Conservation (phyloP, 2,329 filamentous ascomycete species). For the Pseudogymnoascus sp. region DNA sequence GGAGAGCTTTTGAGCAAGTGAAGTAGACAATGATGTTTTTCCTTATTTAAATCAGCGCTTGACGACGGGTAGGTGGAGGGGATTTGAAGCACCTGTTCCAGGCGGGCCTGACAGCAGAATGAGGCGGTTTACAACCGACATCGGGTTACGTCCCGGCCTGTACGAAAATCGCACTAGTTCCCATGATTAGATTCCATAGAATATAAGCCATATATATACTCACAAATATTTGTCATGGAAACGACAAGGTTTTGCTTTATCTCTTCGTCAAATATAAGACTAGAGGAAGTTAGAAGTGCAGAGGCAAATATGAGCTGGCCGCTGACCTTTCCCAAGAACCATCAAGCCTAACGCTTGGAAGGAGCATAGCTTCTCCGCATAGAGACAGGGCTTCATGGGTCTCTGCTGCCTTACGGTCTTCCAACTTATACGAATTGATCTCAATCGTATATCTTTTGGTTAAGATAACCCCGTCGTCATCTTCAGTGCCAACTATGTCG, state of each 20-base stretch:
- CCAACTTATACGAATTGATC: background rate
- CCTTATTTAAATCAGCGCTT: background rate
- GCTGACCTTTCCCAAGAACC: background rate
- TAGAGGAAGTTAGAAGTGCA: conserved; percentile 7
- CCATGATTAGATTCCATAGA: background rate
- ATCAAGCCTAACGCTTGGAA: background rate
- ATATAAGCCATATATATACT: conserved; percentile 15
- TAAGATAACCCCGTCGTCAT: background rate
- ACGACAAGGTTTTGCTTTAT: conserved; percentile 23
- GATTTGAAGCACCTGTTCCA: conserved; percentile 52
- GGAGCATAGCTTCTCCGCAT: background rate
- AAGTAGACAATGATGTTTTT: conserved; percentile 93
- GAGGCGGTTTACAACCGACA: conserved; percentile 71
- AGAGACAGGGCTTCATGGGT: background rate
- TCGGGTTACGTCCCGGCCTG: background rate
- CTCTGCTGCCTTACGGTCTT: background rate
- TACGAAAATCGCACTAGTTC: conserved; percentile 18
- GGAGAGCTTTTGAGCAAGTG: conserved; percentile 59
- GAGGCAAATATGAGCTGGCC: background rate
- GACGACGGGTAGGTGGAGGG: too few relatives aligned
- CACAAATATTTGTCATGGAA: conserved; percentile 21
- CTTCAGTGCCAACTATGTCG: background rate
- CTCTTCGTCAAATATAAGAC: conserved; percentile 24
- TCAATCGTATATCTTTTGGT: background rate
- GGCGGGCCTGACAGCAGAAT: conserved; percentile 88